These are phyloP conservation scores for Pterocarpus macrocarpus DNA, from an alignment of 306 rosid species.

Conservation along the genomic window DNA sequence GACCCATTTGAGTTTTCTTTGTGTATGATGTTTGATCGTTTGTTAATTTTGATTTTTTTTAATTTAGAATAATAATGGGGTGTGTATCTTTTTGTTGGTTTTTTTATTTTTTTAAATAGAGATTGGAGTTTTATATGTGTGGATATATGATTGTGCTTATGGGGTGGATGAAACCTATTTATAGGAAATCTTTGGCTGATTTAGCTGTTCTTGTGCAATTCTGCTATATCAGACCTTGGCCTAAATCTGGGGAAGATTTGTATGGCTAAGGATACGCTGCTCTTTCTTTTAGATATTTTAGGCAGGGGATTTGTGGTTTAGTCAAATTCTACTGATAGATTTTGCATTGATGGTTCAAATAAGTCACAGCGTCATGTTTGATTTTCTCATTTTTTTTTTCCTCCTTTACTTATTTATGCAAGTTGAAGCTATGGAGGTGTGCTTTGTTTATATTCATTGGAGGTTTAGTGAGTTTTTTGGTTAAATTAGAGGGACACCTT, in stretches of 20 bases:
- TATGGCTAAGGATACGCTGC: conserved; percentile 48
- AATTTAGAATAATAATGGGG: conserved; percentile 36
- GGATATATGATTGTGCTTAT: conserved; percentile 42
- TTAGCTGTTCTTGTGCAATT: conserved; percentile 51
- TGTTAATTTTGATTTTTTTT: conserved; percentile 7
- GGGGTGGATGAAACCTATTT: conserved; percentile 45
- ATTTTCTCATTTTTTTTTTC: conserved; percentile 30
- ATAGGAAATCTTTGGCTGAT: conserved; percentile 46
- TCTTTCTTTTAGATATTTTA: conserved; percentile 46
- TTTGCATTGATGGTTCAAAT: conserved; percentile 52
- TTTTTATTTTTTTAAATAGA: neutral
- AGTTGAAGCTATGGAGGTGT: conserved; percentile 37
- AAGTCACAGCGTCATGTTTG: conserved; percentile 41
- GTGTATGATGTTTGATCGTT: conserved; percentile 33
- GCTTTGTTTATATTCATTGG: conserved; percentile 50
- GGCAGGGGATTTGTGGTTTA: conserved; percentile 55
- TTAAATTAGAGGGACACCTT: conserved; percentile 55
- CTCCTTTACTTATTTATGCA: conserved; percentile 35
- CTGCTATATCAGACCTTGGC: conserved; percentile 44
- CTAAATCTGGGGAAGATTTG: conserved; percentile 64
- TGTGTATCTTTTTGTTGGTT: conserved; percentile 33
- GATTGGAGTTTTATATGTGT: neutral
- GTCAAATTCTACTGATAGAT: conserved; percentile 57
- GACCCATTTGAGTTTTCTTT: conserved; percentile 42
- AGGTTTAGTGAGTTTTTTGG: conserved; percentile 50